phyloP scores from a whole-genome alignment of 352 stramenopile genomes.

The Globisporangium iwayamae region DNA sequence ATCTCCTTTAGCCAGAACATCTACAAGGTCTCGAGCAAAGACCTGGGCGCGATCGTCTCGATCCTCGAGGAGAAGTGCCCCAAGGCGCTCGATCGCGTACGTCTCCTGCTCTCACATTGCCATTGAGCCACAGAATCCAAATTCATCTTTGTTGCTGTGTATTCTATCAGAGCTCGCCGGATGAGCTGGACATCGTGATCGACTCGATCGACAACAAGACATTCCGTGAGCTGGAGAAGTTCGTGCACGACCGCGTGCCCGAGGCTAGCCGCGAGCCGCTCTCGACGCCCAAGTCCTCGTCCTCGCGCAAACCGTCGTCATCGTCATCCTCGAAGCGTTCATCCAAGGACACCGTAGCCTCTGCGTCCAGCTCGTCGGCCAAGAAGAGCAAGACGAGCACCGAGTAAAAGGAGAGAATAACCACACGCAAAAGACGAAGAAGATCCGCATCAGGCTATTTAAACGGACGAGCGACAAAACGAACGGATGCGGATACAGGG shows the following conservation, averaged over 20 bases:
- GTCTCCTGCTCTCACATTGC: neutral
- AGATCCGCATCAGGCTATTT: conserved; percentile 13
- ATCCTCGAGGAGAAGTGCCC: conserved; percentile 84
- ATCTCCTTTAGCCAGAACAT: conserved; percentile 88
- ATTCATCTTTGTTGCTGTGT: neutral
- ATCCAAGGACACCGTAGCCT: conserved; percentile 24
- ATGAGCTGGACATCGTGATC: conserved; percentile 87
- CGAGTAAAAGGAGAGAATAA: conserved; percentile 19
- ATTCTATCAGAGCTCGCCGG: conserved; percentile 55
- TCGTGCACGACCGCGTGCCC: conserved; percentile 70
- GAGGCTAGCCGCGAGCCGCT: conserved; percentile 63
- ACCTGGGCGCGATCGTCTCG: conserved; percentile 72
- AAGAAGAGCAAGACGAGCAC: conserved; percentile 70
- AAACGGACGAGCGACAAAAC: conserved; percentile 5
- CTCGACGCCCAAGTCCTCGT: conserved; percentile 52
- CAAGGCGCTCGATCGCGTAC: conserved; percentile 66
- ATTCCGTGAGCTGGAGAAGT: conserved; percentile 83
- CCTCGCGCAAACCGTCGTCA: conserved; percentile 39
- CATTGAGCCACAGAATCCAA: neutral
- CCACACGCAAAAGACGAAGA: neutral
- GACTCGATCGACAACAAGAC: conserved; percentile 87
- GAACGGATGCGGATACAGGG: neutral
- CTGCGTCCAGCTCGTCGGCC: conserved; percentile 20
- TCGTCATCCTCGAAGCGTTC: conserved; percentile 22
- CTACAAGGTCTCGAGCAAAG: conserved; percentile 78